These are phyloP conservation scores for Tulasnella sp. DNA, from an alignment of 768 basidiomycete species.

Conservation along the genomic window DNA sequence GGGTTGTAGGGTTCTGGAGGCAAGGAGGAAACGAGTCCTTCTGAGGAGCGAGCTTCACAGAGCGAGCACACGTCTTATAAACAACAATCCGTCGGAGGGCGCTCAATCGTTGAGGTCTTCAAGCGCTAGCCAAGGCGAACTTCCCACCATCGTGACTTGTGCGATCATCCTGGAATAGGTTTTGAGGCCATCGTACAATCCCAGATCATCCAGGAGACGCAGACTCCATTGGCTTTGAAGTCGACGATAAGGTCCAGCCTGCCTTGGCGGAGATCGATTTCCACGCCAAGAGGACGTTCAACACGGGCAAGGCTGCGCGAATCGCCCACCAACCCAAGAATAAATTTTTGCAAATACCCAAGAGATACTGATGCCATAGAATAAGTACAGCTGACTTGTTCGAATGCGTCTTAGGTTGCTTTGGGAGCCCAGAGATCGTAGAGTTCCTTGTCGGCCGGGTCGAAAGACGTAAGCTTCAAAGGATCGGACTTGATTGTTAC, in stretches of 20 bases:
- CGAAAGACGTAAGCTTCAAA: constrained; percentile 59
- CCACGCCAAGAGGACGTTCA: neutral
- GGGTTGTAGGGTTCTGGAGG: neutral
- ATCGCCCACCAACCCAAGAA: neutral
- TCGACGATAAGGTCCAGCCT: neutral
- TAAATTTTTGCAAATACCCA: neutral
- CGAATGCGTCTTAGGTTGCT: neutral
- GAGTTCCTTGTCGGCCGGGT: constrained; percentile 61
- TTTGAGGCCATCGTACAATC: too few relatives aligned
- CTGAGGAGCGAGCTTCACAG: neutral
- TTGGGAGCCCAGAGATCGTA: constrained; percentile 64
- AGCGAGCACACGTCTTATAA: neutral
- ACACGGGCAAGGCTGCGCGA: neutral
- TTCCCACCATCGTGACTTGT: neutral
- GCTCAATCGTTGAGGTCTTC: neutral
- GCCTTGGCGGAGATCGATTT: neutral
- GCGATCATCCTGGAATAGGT: neutral
- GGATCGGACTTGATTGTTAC: constrained; percentile 51
- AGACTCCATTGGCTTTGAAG: neutral
- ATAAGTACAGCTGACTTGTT: neutral
- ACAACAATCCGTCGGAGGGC: neutral
- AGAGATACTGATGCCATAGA: neutral
- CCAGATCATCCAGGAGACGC: neutral
- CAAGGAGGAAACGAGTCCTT: neutral
- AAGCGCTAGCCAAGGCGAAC: neutral